Evolutionary conservation across 805 yeast species (phyloP).

Genomic region (Hanseniaspora occidentalis): DNA sequence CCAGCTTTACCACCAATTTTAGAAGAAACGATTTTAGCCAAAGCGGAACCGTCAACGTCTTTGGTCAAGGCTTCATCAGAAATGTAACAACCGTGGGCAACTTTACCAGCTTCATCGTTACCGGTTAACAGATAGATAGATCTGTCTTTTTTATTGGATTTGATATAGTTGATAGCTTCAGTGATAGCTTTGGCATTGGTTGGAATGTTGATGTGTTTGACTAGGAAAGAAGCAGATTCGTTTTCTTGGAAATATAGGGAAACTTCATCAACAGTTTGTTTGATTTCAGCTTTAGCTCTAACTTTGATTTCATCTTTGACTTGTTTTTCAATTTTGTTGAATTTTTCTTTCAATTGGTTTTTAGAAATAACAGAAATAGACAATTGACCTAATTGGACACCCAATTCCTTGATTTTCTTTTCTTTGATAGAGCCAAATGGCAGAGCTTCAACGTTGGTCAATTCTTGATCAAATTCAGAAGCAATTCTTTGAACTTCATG

Average conservation of each 20-base stretch:
- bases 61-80: constrained; percentile 55
- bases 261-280: constrained; percentile 68
- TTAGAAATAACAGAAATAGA: constrained; percentile 74
- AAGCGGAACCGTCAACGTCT: constrained; percentile 63
- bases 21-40: constrained; percentile 58
- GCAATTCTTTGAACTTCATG: constrained; percentile 83
- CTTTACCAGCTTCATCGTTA: constrained; percentile 45
- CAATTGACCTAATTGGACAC: constrained; percentile 73
- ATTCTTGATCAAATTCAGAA: constrained; percentile 47
- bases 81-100: constrained; percentile 92
- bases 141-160: constrained; percentile 61
- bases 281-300: constrained; percentile 78
- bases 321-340: constrained; percentile 68
- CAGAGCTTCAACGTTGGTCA: constrained; percentile 47
- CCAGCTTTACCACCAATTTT: constrained; percentile 95
- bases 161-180: constrained; percentile 78
- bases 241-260: constrained; percentile 50
- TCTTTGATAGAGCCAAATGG: constrained; percentile 72
- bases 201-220: constrained; percentile 53
- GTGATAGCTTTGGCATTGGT: constrained; percentile 90
- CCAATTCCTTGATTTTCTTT: constrained; percentile 66
- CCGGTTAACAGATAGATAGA: constrained; percentile 75
- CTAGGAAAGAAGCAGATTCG: constrained; percentile 44
- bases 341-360: constrained; percentile 59
- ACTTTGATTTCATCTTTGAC: constrained; percentile 81